Evolutionary conservation across 2,329 filamentous ascomycete genomes (phyloP).

Genomic region (Colletotrichum sp.): DNA sequence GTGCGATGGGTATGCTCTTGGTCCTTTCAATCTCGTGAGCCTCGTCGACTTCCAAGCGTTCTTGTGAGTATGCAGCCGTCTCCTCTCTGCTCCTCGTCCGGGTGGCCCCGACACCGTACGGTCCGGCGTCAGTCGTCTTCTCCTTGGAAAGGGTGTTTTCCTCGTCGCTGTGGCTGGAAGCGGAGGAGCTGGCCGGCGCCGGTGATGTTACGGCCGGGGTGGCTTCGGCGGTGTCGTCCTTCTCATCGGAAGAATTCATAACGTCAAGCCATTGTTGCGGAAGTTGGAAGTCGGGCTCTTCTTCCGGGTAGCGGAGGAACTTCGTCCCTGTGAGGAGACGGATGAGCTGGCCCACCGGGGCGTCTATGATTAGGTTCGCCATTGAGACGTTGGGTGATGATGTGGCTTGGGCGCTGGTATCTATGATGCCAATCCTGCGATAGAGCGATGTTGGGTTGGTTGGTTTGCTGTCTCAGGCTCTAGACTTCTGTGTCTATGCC

Average conservation of each 20-base stretch:
- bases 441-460: background rate
- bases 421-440: background rate
- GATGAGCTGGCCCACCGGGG: constrained; percentile 64
- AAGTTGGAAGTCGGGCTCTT: constrained; percentile 57
- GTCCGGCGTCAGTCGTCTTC: constrained; percentile 7
- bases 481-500: background rate
- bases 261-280: constrained; percentile 46
- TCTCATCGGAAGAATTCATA: constrained; percentile 31
- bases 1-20: constrained; percentile 54
- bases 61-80: constrained; percentile 30
- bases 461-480: background rate
- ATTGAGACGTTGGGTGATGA: background rate
- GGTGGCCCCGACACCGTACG: background rate
- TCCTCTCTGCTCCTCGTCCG: constrained; percentile 21
- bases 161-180: constrained; percentile 3
- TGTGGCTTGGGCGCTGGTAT: background rate
- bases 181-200: constrained; percentile 1
- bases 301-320: constrained; percentile 64
- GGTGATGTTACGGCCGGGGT: background rate
- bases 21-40: constrained; percentile 43
- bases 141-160: background rate
- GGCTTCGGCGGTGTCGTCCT: background rate
- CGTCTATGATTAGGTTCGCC: constrained; percentile 51
- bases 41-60: constrained; percentile 41
- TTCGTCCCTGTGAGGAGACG: constrained; percentile 58